phyloP scores from a whole-genome alignment of 495 filamentous ascomycete species.

The Chaetomium cochliodes region DNA sequence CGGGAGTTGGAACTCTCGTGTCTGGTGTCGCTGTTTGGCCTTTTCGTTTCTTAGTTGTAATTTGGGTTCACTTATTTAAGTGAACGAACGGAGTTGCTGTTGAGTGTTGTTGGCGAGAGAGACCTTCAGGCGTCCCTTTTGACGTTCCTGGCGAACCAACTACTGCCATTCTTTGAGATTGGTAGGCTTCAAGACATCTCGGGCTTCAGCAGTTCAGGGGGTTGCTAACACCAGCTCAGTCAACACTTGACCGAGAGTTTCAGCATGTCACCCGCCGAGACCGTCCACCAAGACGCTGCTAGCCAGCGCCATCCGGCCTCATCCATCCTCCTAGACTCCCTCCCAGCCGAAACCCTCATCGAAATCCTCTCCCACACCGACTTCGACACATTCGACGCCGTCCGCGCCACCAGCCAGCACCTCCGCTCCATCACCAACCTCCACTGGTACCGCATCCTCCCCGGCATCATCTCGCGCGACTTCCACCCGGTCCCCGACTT shows the following conservation, averaged over 20 bases:
- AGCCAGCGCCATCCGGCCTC: neutral
- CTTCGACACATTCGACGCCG: slow-evolving; percentile 27
- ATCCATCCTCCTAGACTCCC: neutral
- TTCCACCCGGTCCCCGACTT: slow-evolving; percentile 62
- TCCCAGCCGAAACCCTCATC: slow-evolving; percentile 37
- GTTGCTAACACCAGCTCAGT: neutral
- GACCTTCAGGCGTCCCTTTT: neutral
- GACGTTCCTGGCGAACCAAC: neutral
- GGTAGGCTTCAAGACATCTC: neutral
- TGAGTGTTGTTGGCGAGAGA: neutral
- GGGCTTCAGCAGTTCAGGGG: neutral
- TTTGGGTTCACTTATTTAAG: neutral
- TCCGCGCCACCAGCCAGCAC: slow-evolving; percentile 27
- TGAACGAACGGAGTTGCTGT: neutral
- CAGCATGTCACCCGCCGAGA: slow-evolving; percentile 4
- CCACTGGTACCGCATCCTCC: slow-evolving; percentile 31
- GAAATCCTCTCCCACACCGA: slow-evolving; percentile 37
- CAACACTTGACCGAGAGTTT: neutral
- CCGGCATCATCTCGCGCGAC: slow-evolving; percentile 42
- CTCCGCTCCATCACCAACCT: slow-evolving; percentile 27
- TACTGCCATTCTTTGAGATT: neutral
- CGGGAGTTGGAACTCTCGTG: neutral
- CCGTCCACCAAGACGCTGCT: neutral
- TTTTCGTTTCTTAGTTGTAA: neutral
- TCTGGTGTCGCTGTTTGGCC: neutral